A percentile compares a stretch with the other conserved stretches of the same genome.
Conservation (phyloP, 768 basidiomycete species). For the Tremella mesenterica region DNA sequence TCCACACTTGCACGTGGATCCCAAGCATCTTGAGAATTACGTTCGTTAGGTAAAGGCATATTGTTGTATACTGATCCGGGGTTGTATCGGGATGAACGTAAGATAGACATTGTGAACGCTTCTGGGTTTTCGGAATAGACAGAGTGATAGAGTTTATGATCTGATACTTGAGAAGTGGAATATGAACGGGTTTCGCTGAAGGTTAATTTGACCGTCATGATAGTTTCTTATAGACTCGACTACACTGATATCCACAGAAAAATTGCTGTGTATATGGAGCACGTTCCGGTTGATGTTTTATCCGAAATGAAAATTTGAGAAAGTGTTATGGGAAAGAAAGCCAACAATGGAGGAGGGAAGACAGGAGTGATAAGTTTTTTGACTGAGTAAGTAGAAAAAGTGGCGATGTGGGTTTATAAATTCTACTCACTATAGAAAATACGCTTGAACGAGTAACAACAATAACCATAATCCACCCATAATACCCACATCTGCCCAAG, state of each 20-base stretch:
- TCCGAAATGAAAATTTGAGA: too few relatives aligned
- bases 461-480: conserved; percentile 84
- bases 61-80: conserved; percentile 28
- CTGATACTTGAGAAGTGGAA: conserved; percentile 61
- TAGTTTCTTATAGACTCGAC: too few relatives aligned
- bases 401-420: background rate
- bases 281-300: too few relatives aligned
- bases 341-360: too few relatives aligned
- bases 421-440: conserved; percentile 42
- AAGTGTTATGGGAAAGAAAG: too few relatives aligned
- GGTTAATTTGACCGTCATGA: background rate
- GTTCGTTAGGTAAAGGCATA: conserved; percentile 7
- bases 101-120: conserved; percentile 44
- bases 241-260: too few relatives aligned
- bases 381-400: background rate
- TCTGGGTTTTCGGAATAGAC: conserved; percentile 52
- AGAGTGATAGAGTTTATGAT: conserved; percentile 70
- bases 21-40: conserved; percentile 33
- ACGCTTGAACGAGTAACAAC: conserved; percentile 65
- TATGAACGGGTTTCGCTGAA: conserved; percentile 55
- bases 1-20: conserved; percentile 37
- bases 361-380: too few relatives aligned
- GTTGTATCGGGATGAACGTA: conserved; percentile 32
- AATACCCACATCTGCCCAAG: conserved; percentile 84
- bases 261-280: too few relatives aligned